phyloP scores from a whole-genome alignment of 2,329 filamentous ascomycete species.

The Lasiodiplodia hormozganensis region DNA sequence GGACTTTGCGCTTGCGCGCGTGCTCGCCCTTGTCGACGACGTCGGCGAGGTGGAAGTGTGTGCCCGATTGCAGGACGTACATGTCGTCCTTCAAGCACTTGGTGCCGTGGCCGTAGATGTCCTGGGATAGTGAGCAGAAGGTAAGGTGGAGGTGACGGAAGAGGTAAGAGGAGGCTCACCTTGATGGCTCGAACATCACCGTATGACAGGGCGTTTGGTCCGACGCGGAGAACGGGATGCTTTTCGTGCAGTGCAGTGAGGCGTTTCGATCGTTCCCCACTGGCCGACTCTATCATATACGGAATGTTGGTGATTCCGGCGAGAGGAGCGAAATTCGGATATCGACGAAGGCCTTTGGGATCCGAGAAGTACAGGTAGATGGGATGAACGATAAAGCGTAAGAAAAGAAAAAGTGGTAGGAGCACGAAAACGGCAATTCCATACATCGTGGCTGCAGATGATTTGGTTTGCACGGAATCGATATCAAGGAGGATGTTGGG shows the following conservation, averaged over 20 bases:
- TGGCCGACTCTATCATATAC: conserved; percentile 55
- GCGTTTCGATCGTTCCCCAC: conserved; percentile 52
- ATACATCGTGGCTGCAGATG: no score
- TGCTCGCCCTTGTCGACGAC: conserved; percentile 33
- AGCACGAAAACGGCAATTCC: no score
- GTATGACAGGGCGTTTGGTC: conserved; percentile 43
- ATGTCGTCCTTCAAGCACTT: conserved; percentile 38
- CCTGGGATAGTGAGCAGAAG: not conserved
- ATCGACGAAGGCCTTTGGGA: conserved; percentile 57
- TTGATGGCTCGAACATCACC: conserved; percentile 50
- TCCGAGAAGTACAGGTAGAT: conserved; percentile 55
- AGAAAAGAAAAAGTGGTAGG: conserved; percentile 30
- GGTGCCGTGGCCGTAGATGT: conserved; percentile 35
- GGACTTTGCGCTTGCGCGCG: conserved; percentile 39
- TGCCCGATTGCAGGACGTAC: conserved; percentile 50
- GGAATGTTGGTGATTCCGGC: conserved; percentile 57
- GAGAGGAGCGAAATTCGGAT: conserved; percentile 55
- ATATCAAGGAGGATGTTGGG: no score
- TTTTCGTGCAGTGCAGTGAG: conserved; percentile 56
- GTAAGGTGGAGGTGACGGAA: no score
- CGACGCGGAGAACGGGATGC: conserved; percentile 50
- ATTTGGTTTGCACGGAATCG: no score
- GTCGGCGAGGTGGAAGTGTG: conserved; percentile 58
- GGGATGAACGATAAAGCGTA: conserved; percentile 51
- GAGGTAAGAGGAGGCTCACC: no score